These are phyloP conservation scores for Coemansia biformis DNA, from an alignment of 192 early-diverging fungal species.

Conservation along the genomic window DNA sequence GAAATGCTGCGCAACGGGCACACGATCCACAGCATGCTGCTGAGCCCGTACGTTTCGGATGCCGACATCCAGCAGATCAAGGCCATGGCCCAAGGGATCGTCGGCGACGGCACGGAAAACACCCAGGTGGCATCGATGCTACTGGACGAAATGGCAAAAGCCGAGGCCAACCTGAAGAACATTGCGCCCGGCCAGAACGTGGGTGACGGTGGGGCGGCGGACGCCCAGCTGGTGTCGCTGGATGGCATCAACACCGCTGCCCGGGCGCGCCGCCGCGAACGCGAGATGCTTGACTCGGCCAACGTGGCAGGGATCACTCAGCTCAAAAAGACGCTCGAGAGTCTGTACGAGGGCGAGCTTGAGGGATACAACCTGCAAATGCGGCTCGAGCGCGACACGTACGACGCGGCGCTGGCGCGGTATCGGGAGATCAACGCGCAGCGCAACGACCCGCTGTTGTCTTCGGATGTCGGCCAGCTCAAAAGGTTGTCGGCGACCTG, in stretches of 20 bases:
- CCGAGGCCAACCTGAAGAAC: slow-evolving; percentile 23
- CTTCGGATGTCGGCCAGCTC: slow-evolving; percentile 52
- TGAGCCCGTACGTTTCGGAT: slow-evolving; percentile 47
- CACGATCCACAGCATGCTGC: slow-evolving; percentile 39
- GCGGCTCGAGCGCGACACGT: slow-evolving; percentile 64
- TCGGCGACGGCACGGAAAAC: slow-evolving; percentile 20
- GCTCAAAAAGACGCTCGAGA: slow-evolving; percentile 63
- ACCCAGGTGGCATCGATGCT: slow-evolving; percentile 21
- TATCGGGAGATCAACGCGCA: slow-evolving; percentile 54
- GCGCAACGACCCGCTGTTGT: slow-evolving; percentile 55
- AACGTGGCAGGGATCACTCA: slow-evolving; percentile 70
- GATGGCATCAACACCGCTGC: neutral
- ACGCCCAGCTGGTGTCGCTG: neutral
- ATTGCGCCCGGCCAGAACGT: slow-evolving; percentile 3
- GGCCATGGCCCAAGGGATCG: slow-evolving; percentile 31
- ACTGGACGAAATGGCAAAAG: slow-evolving; percentile 27
- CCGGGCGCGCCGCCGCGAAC: neutral
- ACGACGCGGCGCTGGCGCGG: slow-evolving; percentile 3
- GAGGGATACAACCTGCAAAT: slow-evolving; percentile 68
- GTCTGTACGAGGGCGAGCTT: slow-evolving; percentile 52
- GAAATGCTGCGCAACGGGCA: slow-evolving; percentile 44
- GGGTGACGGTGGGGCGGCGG: neutral
- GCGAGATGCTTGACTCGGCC: slow-evolving; percentile 34
- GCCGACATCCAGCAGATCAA: slow-evolving; percentile 44
- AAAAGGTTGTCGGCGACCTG: slow-evolving; percentile 63